These are phyloP conservation scores for Rubia tinctorum DNA, from an alignment of 305 asterid species.

Conservation along the genomic window DNA sequence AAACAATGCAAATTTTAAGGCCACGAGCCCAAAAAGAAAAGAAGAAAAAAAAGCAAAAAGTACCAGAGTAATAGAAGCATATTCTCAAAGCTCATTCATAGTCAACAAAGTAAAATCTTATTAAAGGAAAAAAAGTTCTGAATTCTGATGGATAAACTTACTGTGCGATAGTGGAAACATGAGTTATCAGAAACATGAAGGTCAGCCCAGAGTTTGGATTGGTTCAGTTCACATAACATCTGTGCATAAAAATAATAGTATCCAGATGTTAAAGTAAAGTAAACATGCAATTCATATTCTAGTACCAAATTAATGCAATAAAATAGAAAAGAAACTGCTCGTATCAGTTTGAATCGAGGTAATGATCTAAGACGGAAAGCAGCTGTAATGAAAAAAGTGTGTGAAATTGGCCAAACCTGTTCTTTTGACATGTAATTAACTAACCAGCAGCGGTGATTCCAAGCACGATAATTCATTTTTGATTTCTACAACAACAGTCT, in stretches of 20 bases:
- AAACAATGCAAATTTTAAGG: not conserved
- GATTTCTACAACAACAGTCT: constrained; percentile 51
- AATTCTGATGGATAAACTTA: constrained; percentile 34
- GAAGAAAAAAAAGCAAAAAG: not conserved
- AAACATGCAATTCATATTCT: not conserved
- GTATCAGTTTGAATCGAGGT: constrained; percentile 2
- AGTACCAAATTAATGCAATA: not conserved
- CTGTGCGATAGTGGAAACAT: constrained; percentile 90
- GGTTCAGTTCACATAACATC: constrained; percentile 60
- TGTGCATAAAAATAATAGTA: constrained; percentile 19
- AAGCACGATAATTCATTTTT: constrained; percentile 96
- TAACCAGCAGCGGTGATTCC: constrained; percentile 97
- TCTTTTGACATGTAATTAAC: constrained; percentile 72
- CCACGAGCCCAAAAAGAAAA: not conserved
- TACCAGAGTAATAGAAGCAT: not conserved
- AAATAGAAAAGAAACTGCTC: not conserved
- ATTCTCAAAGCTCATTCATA: not conserved
- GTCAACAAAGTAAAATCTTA: not conserved
- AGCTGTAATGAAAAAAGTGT: not conserved
- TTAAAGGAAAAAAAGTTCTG: not conserved
- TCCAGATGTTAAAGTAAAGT: not conserved
- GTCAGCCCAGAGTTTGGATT: constrained; percentile 72
- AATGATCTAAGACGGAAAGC: constrained; percentile 20
- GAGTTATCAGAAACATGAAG: constrained; percentile 95
- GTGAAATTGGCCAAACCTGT: constrained; percentile 46